Evolutionary conservation across 1,139 yeast genomes (phyloP).

Genomic region (Hanseniaspora gamundiae): DNA sequence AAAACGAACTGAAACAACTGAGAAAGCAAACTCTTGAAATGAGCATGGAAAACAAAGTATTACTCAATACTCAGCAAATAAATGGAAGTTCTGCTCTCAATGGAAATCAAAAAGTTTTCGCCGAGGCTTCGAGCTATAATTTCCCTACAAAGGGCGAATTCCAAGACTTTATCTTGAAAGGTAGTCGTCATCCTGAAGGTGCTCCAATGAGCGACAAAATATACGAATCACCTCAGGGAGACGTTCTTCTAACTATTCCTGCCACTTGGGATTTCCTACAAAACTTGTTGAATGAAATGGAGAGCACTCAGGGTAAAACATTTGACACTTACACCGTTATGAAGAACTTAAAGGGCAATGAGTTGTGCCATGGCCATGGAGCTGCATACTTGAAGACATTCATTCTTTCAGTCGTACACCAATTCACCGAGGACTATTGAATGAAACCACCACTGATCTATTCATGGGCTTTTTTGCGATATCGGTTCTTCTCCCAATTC

Average conservation of each 20-base stretch:
- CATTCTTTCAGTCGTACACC: conserved; percentile 20
- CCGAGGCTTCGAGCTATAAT: conserved; percentile 10
- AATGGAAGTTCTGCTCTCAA: conserved; percentile 4
- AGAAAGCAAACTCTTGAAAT: conserved; percentile 43
- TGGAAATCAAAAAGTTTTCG: not conserved
- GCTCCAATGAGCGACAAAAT: conserved; percentile 7
- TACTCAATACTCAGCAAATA: conserved; percentile 21
- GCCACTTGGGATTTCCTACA: conserved; percentile 72
- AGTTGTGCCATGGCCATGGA: conserved; percentile 71
- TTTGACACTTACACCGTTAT: conserved; percentile 50
- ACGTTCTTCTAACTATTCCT: conserved; percentile 50
- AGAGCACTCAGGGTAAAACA: conserved; percentile 30
- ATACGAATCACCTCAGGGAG: conserved; percentile 17
- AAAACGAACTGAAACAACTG: conserved; percentile 42
- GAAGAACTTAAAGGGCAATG: conserved; percentile 48
- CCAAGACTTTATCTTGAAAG: conserved; percentile 8
- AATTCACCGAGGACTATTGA: not conserved
- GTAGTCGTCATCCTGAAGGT: conserved; percentile 6
- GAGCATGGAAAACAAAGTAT: conserved; percentile 46
- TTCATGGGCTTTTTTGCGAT: not conserved
- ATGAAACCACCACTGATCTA: no score
- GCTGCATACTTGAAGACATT: conserved; percentile 55
- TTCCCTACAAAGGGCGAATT: conserved; percentile 20
- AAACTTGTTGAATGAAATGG: conserved; percentile 35
- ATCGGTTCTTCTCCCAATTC: no score